Base-by-base conservation (phyloP, 106 monocot genomes). In the Allium fistulosum region DNA sequence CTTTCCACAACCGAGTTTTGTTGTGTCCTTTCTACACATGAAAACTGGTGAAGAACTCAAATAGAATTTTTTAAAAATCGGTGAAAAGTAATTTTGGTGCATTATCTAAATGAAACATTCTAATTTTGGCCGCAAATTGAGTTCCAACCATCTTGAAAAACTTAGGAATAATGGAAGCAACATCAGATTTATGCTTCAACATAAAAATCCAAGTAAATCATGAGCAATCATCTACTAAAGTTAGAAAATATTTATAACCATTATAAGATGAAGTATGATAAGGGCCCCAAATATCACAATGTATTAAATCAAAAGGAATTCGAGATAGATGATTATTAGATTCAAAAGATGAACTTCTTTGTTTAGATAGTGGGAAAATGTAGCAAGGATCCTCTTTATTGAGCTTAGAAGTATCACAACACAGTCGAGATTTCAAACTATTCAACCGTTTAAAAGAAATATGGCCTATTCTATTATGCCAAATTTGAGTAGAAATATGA, bases 161-260 rank as follows among this genome's bases (percentile, higher is more conserved):
- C 16, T 49, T 48, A 3, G 50, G 48, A 51, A 66, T 7, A 48
- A 49, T n/a, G n/a, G 11, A 17, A 15, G 66, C 14, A n/a, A 48
- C 66, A 22, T 16, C 11, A 37, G 2, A 37, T 17, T 66, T 66
- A 7, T 66, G 17, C 17, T 17, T 12, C 17, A 66, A 48, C 16
- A 50, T n/a, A 66, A 12, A 66, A 15, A 66, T 48, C 48, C 49
- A 66, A 47, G 66, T 66, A 48, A 49, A 66, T 9, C 2, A 10
- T 15, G 49, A n/a, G 48, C 10, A 66, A 47, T 66, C 49, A 47
- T 66, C 49, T 6, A 66, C 17, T 17, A 66, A 17, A 8, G 66
- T 66, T 13, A 66, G 16, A 22, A 66, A 66, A 49, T 66, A 66
- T 15, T n/a, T 11, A 8, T 46, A 12, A 47, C 66, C 66, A 66